Evolutionary conservation across 768 basidiomycete genomes (phyloP).

Genomic region (Guyanaporus albipodus): DNA sequence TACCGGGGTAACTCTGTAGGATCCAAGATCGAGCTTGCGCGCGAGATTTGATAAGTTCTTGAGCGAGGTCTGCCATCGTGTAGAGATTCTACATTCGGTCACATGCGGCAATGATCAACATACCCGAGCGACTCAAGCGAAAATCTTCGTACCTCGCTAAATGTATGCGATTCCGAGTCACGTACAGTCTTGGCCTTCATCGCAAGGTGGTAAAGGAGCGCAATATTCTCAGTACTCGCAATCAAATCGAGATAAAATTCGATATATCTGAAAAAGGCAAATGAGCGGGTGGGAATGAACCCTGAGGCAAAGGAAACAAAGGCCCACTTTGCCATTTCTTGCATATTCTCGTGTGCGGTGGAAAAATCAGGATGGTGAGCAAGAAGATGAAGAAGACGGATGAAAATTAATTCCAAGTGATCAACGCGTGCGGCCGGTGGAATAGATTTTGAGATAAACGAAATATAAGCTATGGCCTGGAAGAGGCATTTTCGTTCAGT

Average conservation of each 20-base stretch:
- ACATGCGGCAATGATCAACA: neutral
- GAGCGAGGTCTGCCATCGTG: conserved; percentile 80
- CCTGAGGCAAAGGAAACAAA: neutral
- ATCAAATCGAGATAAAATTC: conserved; percentile 83
- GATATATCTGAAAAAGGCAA: conserved; percentile 59
- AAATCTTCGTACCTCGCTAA: conserved; percentile 56
- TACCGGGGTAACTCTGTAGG: conserved; percentile 75
- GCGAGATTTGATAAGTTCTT: conserved; percentile 76
- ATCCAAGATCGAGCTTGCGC: conserved; percentile 65
- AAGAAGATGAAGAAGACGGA: conserved; percentile 80
- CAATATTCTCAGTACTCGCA: conserved; percentile 74
- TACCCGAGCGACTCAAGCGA: neutral
- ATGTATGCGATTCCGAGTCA: conserved; percentile 63
- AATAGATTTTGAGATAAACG: conserved; percentile 44
- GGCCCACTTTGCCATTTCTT: conserved; percentile 77
- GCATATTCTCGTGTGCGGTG: conserved; percentile 59
- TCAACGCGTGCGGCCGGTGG: conserved; percentile 53
- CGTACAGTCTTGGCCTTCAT: conserved; percentile 82
- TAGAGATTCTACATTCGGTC: conserved; percentile 68
- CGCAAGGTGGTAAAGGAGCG: conserved; percentile 79
- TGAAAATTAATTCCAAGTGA: conserved; percentile 77
- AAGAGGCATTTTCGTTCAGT: conserved; percentile 3
- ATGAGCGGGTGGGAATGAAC: neutral
- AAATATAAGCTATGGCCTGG: conserved; percentile 59
- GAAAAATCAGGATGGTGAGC: conserved; percentile 95